Evolutionary conservation across 768 basidiomycete genomes (phyloP).

Genomic region (Russula virescens): DNA sequence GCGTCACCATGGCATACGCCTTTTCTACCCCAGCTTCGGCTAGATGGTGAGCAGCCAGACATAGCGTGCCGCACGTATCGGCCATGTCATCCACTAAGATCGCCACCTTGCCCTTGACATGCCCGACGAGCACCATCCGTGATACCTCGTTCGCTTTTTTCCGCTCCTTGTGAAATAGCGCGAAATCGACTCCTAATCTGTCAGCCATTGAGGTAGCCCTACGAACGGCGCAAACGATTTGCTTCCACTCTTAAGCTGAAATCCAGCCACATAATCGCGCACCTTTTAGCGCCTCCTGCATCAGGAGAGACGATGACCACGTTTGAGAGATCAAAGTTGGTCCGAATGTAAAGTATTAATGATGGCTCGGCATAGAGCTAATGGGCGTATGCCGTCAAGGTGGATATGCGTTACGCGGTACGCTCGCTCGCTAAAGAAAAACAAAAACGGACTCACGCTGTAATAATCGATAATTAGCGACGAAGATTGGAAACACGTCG

Average conservation of each 20-base stretch:
- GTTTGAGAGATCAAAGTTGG: slow-evolving; percentile 76
- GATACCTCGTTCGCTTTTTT: slow-evolving; percentile 95
- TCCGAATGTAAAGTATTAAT: slow-evolving; percentile 90
- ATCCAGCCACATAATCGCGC: slow-evolving; percentile 5
- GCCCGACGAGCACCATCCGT: slow-evolving; percentile 92
- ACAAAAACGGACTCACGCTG: slow-evolving; percentile 43
- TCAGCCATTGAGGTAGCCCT: slow-evolving; percentile 98
- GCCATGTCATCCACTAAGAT: slow-evolving; percentile 99
- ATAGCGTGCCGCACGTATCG: slow-evolving; percentile 92
- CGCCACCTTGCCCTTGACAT: slow-evolving; percentile 86
- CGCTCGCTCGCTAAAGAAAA: slow-evolving; percentile 7
- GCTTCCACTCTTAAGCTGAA: background rate
- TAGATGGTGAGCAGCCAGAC: slow-evolving; percentile 84
- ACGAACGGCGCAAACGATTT: slow-evolving; percentile 13
- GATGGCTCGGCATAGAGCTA: slow-evolving; percentile 95
- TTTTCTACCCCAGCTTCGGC: slow-evolving; percentile 81
- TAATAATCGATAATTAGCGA: background rate
- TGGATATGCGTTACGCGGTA: slow-evolving; percentile 27
- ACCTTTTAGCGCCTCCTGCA: slow-evolving; percentile 98
- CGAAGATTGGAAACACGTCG: slow-evolving; percentile 6
- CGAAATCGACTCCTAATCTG: slow-evolving; percentile 93
- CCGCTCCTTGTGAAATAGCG: slow-evolving; percentile 98
- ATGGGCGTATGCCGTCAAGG: slow-evolving; percentile 1
- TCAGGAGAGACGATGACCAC: slow-evolving; percentile 97
- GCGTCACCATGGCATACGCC: slow-evolving; percentile 91